Evolutionary conservation across 305 asterid species (phyloP).

Genomic region (Fraxinus xanthoxyloides): DNA sequence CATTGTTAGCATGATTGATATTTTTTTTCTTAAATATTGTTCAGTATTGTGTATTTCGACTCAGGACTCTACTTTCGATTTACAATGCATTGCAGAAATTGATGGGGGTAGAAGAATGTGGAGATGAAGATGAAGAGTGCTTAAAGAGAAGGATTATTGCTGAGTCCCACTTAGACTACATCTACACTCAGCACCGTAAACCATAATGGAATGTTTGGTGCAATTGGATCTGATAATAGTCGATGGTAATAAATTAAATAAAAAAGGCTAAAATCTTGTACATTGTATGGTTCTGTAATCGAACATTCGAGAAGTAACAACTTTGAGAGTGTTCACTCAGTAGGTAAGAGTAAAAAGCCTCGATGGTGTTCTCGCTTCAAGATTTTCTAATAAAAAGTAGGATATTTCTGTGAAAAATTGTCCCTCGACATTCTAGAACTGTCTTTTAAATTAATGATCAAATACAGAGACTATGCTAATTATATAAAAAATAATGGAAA

Average conservation of each 20-base stretch:
- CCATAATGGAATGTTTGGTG: background rate
- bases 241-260: too few species aligned
- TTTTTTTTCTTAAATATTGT: background rate
- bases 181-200: conserved; percentile 19
- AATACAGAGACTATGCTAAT: too few species aligned
- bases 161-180: conserved; percentile 26
- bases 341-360: too few species aligned
- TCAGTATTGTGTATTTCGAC: background rate
- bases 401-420: too few species aligned
- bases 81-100: background rate
- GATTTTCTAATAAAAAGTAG: too few species aligned
- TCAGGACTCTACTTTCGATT: too few species aligned
- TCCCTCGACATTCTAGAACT: too few species aligned
- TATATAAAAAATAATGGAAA: too few species aligned
- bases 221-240: background rate
- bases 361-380: too few species aligned
- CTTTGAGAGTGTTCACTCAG: background rate
- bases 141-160: conserved; percentile 19
- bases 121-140: conserved; percentile 15
- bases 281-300: background rate
- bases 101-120: conserved; percentile 9
- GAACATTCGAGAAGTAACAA: background rate
- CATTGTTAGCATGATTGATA: background rate
- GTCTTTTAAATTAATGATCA: too few species aligned
- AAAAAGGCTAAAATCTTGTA: background rate